Percentiles rank a stretch among this genome's conserved stretches.
These are phyloP conservation scores for Nemania sp. DNA, from an alignment of 2,329 filamentous ascomycete species.

Conservation along the genomic window DNA sequence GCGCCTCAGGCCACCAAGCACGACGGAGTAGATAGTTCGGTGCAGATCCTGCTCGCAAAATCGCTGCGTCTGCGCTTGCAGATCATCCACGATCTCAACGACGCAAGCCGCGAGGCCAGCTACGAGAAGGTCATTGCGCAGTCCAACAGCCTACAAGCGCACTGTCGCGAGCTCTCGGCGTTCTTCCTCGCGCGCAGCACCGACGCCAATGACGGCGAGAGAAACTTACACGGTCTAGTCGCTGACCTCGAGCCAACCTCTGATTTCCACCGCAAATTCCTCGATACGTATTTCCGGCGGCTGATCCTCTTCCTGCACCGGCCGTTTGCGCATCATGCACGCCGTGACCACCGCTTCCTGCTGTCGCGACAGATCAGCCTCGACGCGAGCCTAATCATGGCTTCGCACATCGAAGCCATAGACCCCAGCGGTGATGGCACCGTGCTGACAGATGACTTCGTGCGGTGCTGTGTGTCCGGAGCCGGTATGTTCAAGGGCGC, in stretches of 20 bases:
- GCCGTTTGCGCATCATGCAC: slow-evolving; percentile 30
- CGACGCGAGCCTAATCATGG: slow-evolving; percentile 32
- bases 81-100: slow-evolving; percentile 31
- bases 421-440: slow-evolving; percentile 9
- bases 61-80: slow-evolving; percentile 29
- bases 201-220: not conserved
- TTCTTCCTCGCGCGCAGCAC: slow-evolving; percentile 20
- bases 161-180: slow-evolving; percentile 30
- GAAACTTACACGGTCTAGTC: not conserved
- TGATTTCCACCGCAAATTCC: slow-evolving; percentile 32
- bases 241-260: not conserved
- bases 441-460: slow-evolving; percentile 25
- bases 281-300: slow-evolving; percentile 34
- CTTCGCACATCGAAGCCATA: slow-evolving; percentile 27
- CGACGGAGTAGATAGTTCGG: slow-evolving; percentile 27
- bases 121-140: slow-evolving; percentile 27
- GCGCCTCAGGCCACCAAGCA: not conserved
- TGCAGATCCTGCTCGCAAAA: slow-evolving; percentile 30
- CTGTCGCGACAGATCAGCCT: slow-evolving; percentile 33
- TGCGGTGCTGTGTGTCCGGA: slow-evolving; percentile 26
- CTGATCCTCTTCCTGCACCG: slow-evolving; percentile 33
- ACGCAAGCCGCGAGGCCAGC: slow-evolving; percentile 1
- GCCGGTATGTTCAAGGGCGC: slow-evolving; percentile 33
- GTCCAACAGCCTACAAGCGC: slow-evolving; percentile 22
- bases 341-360: slow-evolving; percentile 29